Conservation (phyloP, 164 flowering plant species). For the Vitis amurensis region DNA sequence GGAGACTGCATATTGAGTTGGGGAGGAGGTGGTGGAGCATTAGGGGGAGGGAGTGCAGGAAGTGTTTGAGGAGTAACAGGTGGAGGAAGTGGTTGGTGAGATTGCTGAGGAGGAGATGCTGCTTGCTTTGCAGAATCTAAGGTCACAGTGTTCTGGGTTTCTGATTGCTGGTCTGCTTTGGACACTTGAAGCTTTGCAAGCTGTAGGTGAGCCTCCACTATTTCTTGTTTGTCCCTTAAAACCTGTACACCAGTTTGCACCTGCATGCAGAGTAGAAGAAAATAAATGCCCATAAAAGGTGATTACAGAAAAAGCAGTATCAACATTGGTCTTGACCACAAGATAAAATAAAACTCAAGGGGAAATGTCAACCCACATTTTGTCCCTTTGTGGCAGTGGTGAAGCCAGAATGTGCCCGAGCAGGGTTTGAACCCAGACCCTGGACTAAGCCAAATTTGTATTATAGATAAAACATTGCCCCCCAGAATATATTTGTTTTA, state of each 20-base stretch:
- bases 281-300: constrained; percentile 1
- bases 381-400: too few species aligned
- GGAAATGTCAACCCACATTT: too few species aligned
- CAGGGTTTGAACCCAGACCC: too few species aligned
- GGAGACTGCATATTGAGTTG: constrained; percentile 32
- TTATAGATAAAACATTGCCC: too few species aligned
- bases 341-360: not conserved
- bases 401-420: too few species aligned
- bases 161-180: constrained; percentile 43
- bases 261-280: constrained; percentile 33
- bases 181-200: constrained; percentile 63
- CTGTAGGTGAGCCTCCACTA: constrained; percentile 62
- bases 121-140: constrained; percentile 48
- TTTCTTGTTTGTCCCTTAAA: constrained; percentile 80
- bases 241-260: constrained; percentile 70
- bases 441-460: too few species aligned
- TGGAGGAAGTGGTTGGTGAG: constrained; percentile 42
- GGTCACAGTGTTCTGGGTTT: constrained; percentile 35
- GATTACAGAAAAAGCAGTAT: too few species aligned
- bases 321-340: too few species aligned
- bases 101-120: constrained; percentile 47
- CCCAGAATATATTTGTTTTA: too few species aligned
- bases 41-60: constrained; percentile 28
- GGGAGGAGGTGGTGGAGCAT: constrained; percentile 30
- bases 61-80: constrained; percentile 34